These are phyloP conservation scores for Alternaria ethzedia DNA, from an alignment of 2,329 filamentous ascomycete genomes.

Conservation along the genomic window DNA sequence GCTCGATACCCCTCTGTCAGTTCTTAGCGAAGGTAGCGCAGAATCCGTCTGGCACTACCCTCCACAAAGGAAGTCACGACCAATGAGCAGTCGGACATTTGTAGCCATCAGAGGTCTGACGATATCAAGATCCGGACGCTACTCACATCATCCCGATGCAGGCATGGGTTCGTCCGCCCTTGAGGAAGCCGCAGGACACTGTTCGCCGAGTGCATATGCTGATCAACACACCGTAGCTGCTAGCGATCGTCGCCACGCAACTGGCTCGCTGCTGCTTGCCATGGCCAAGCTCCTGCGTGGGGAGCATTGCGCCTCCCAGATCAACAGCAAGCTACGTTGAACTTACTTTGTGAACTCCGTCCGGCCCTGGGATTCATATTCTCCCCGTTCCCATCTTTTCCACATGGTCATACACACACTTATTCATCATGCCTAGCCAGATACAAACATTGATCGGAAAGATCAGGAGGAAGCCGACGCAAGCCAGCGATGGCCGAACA, in stretches of 20 bases:
- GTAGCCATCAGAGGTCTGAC: conserved; percentile 11
- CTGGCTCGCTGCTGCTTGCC: conserved; percentile 4
- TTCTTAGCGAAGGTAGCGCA: conserved; percentile 2
- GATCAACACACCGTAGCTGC: conserved; percentile 22
- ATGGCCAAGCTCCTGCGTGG: conserved; percentile 9
- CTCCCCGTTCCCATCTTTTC: not conserved
- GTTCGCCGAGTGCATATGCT: conserved; percentile 21
- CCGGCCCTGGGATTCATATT: conserved; percentile 1
- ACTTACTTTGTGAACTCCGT: conserved; percentile 1
- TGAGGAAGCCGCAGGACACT: conserved; percentile 5
- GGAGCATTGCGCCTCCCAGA: conserved; percentile 10
- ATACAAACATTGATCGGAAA: conserved; percentile 53
- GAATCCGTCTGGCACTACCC: conserved; percentile 5
- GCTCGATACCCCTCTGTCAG: conserved; percentile 18
- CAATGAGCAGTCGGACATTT: conserved; percentile 20
- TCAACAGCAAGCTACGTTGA: not conserved
- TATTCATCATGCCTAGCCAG: conserved; percentile 40
- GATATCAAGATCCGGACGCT: conserved; percentile 7
- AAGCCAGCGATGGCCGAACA: conserved; percentile 56
- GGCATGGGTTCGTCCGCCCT: conserved; percentile 8
- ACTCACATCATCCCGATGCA: conserved; percentile 4
- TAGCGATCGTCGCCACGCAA: conserved; percentile 14
- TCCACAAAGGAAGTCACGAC: conserved; percentile 19
- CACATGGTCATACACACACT: not conserved
- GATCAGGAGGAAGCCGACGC: conserved; percentile 56